Conservation (phyloP, 768 basidiomycete species). For the Butyriboletus loyo region DNA sequence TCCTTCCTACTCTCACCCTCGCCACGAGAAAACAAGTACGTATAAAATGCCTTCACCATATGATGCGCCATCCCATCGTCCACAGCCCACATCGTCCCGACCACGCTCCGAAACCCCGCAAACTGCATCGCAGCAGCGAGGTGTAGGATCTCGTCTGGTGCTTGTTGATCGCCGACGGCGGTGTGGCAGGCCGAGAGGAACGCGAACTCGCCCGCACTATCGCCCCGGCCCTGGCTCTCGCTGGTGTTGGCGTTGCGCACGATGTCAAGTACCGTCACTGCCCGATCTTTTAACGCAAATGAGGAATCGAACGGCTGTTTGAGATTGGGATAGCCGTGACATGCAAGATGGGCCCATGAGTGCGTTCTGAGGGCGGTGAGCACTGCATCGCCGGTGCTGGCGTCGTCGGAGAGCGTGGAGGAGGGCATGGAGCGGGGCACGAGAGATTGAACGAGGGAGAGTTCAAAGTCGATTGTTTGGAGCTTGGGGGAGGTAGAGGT, state of each 20-base stretch:
- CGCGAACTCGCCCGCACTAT: slow-evolving; percentile 23
- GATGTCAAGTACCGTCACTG: slow-evolving; percentile 22
- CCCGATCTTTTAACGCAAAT: slow-evolving; percentile 23
- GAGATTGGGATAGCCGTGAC: slow-evolving; percentile 25
- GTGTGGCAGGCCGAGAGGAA: slow-evolving; percentile 38
- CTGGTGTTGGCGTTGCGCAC: slow-evolving; percentile 5
- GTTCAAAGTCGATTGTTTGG: slow-evolving; percentile 15
- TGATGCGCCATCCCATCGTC: slow-evolving; percentile 21
- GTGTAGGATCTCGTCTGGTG: slow-evolving; percentile 34
- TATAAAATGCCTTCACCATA: slow-evolving; percentile 26
- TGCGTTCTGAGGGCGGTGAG: slow-evolving; percentile 15
- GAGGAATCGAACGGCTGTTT: slow-evolving; percentile 26
- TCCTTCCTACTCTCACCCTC: neutral
- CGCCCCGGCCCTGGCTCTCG: too few relatives aligned
- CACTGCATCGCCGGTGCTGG: slow-evolving; percentile 14
- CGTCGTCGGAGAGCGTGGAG: slow-evolving; percentile 7
- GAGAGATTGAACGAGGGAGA: slow-evolving; percentile 19
- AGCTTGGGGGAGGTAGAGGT: slow-evolving; percentile 4
- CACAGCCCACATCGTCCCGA: slow-evolving; percentile 36
- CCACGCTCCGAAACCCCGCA: slow-evolving; percentile 33
- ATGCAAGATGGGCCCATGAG: slow-evolving; percentile 32
- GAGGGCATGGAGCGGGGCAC: slow-evolving; percentile 15
- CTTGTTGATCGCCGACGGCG: slow-evolving; percentile 15
- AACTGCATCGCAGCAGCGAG: slow-evolving; percentile 37
- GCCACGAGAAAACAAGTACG: slow-evolving; percentile 5